These are phyloP conservation scores for Boletus barrowsii DNA, from an alignment of 768 basidiomycete species.

Conservation along the genomic window DNA sequence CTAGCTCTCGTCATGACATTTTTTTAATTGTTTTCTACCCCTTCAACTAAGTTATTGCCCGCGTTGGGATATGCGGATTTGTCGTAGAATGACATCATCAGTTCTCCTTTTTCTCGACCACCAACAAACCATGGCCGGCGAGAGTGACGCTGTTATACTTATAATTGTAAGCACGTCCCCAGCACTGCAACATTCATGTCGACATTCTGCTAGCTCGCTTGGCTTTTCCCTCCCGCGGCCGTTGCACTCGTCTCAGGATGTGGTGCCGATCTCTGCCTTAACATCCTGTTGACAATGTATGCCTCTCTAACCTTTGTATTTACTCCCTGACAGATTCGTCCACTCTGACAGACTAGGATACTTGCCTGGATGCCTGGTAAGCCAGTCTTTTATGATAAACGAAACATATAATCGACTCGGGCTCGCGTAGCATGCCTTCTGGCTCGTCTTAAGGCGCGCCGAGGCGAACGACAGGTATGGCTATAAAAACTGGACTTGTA, in stretches of 20 bases:
- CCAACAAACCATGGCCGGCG: slow-evolving; percentile 16
- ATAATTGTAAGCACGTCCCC: slow-evolving; percentile 6
- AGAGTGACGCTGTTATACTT: slow-evolving; percentile 5
- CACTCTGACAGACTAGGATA: slow-evolving; percentile 57
- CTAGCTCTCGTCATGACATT: neutral
- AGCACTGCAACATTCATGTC: neutral
- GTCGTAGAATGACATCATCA: slow-evolving; percentile 23
- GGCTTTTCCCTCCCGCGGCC: slow-evolving; percentile 77
- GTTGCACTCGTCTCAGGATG: slow-evolving; percentile 76
- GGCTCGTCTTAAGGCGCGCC: slow-evolving; percentile 81
- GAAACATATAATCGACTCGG: neutral
- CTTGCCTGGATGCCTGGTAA: slow-evolving; percentile 57
- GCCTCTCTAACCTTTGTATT: slow-evolving; percentile 17
- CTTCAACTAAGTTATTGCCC: neutral
- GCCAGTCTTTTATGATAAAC: slow-evolving; percentile 3
- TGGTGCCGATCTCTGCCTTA: slow-evolving; percentile 78
- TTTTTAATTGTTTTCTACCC: slow-evolving; percentile 16
- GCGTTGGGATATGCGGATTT: slow-evolving; percentile 3
- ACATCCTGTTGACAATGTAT: slow-evolving; percentile 75
- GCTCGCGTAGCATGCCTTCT: slow-evolving; percentile 65
- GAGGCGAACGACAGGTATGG: slow-evolving; percentile 60
- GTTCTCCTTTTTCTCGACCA: neutral
- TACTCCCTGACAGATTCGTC: neutral
- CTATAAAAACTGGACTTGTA: slow-evolving; percentile 23
- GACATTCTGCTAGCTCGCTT: slow-evolving; percentile 51